Conservation (phyloP, 257 asterid genomes). For the Echium plantagineum region DNA sequence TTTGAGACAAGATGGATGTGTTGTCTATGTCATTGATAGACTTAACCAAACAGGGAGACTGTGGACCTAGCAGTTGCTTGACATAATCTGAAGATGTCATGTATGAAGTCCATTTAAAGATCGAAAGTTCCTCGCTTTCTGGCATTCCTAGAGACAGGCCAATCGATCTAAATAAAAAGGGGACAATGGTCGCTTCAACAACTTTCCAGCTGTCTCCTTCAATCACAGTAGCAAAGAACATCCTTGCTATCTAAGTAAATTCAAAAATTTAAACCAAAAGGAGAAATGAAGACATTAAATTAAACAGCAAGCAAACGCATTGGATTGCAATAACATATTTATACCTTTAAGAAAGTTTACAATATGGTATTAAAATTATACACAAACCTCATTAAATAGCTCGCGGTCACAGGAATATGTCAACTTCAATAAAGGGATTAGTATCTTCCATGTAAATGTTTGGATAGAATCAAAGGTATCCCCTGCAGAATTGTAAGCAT, state of each 20-base stretch:
- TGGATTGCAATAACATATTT: too few relatives aligned
- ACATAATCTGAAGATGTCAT: conserved; percentile 19
- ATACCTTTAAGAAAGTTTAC: too few relatives aligned
- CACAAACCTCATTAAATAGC: conserved; percentile 58
- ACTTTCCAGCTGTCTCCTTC: conserved; percentile 66
- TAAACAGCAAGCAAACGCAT: background rate
- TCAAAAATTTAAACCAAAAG: background rate
- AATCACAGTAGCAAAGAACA: conserved; percentile 47
- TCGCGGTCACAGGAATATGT: conserved; percentile 36
- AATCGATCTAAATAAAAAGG: conserved; percentile 59
- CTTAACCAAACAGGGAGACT: conserved; percentile 18
- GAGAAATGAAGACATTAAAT: conserved; percentile 8
- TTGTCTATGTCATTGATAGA: conserved; percentile 16
- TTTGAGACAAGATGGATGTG: conserved; percentile 21
- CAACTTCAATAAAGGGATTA: conserved; percentile 54
- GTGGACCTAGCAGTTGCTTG: conserved; percentile 18
- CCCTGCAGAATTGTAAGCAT: too few relatives aligned
- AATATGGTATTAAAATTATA: background rate
- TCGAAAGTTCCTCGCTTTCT: conserved; percentile 39
- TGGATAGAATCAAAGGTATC: conserved; percentile 15
- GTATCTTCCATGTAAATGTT: conserved; percentile 46
- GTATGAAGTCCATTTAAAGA: conserved; percentile 39
- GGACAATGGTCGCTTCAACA: conserved; percentile 56
- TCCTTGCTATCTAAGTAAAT: conserved; percentile 45
- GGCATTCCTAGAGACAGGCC: conserved; percentile 58